Conservation (phyloP, 495 filamentous ascomycete genomes). For the Hamigera avellanea region DNA sequence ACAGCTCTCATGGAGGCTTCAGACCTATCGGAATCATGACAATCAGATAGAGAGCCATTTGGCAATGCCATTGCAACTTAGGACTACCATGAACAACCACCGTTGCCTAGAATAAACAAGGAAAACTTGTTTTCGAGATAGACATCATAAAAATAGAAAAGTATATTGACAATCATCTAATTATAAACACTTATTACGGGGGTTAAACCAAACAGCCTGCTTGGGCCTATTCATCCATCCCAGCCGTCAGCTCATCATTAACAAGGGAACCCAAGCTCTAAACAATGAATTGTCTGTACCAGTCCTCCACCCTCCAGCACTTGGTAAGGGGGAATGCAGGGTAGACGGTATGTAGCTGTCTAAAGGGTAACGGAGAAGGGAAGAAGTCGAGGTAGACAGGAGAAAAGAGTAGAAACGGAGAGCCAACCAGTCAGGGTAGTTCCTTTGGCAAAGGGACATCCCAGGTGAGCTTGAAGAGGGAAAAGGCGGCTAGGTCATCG, state of each 20-base stretch:
- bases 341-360: slow-evolving; percentile 6
- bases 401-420: neutral
- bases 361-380: slow-evolving; percentile 9
- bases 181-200: slow-evolving; percentile 14
- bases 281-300: neutral
- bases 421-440: neutral
- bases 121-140: too few relatives aligned
- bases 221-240: neutral
- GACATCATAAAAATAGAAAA: neutral
- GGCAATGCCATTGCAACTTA: too few relatives aligned
- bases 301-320: slow-evolving; percentile 10
- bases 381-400: slow-evolving; percentile 4
- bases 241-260: neutral
- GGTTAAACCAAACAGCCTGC: slow-evolving; percentile 1
- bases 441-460: too few relatives aligned
- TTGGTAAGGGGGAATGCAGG: slow-evolving; percentile 12
- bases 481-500: slow-evolving; percentile 1
- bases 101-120: too few relatives aligned
- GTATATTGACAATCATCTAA: slow-evolving; percentile 12
- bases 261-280: neutral
- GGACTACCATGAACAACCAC: too few relatives aligned
- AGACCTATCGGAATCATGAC: too few relatives aligned
- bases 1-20: too few relatives aligned
- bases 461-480: neutral
- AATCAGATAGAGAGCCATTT: too few relatives aligned